A percentile compares a stretch with the other conserved stretches of the same genome.
Evolutionary conservation across 148 eudicot genomes (phyloP).

Genomic region (Hydrangea macrophylla): DNA sequence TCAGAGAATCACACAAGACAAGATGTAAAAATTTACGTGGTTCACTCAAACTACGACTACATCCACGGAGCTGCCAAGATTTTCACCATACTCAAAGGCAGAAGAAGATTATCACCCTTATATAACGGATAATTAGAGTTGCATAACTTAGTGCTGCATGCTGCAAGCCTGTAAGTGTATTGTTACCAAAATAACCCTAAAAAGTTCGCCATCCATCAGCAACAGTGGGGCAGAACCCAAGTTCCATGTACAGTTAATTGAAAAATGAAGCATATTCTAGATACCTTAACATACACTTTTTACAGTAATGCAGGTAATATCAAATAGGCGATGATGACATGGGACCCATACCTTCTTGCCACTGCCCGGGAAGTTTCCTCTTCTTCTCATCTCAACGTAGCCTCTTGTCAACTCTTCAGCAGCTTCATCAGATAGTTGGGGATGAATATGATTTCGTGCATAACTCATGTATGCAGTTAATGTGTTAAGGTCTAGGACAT

Average conservation of each 20-base stretch:
- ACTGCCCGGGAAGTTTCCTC: conserved; percentile 98
- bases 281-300: neutral
- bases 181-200: no score
- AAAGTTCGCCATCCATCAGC: no score
- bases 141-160: no score
- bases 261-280: neutral
- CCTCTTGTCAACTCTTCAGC: conserved; percentile 90
- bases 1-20: no score
- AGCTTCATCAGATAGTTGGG: conserved; percentile 92
- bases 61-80: no score
- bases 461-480: conserved; percentile 85
- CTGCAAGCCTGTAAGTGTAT: no score
- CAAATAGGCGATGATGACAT: neutral
- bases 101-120: no score
- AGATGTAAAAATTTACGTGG: no score
- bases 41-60: no score
- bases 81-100: no score
- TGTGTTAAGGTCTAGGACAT: conserved; percentile 65
- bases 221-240: neutral
- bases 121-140: no score
- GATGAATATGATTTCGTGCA: conserved; percentile 83
- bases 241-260: neutral
- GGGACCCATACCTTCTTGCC: conserved; percentile 66
- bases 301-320: neutral
- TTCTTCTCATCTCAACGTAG: conserved; percentile 93